Conservation (phyloP, 139 green algal genomes). For the Micractinium sp. region DNA sequence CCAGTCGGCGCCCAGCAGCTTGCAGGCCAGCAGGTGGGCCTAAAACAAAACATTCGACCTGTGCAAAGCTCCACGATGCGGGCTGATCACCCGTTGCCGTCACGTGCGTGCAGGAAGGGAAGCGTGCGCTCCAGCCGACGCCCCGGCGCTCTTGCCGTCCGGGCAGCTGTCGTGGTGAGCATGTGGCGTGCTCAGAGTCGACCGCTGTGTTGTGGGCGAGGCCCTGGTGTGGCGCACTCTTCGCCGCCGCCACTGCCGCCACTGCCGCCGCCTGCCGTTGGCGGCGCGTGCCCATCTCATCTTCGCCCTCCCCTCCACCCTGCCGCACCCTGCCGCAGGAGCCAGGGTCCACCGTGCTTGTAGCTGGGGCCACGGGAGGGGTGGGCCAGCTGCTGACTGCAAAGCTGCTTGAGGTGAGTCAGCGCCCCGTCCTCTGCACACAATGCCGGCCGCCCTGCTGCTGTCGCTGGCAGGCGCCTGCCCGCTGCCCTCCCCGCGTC, state of each 20-base stretch:
- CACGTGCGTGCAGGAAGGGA: background rate
- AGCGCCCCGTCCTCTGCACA: background rate
- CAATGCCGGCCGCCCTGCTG: background rate
- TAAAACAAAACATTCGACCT: background rate
- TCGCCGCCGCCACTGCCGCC: background rate
- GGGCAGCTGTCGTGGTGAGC: constrained; percentile 9
- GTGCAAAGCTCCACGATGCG: background rate
- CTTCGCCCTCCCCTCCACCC: background rate
- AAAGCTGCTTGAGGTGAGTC: constrained; percentile 83
- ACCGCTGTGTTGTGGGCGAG: background rate
- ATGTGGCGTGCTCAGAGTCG: background rate
- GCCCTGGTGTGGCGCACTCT: background rate
- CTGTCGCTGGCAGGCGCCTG: background rate
- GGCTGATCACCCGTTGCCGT: too few species aligned
- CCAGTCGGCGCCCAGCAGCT: background rate
- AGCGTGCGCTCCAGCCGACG: background rate
- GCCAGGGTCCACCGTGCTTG: constrained; percentile 65
- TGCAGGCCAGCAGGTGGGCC: background rate
- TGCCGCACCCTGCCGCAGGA: constrained; percentile 31
- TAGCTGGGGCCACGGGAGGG: constrained; percentile 81
- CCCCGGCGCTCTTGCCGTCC: background rate
- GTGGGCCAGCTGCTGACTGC: constrained; percentile 86
- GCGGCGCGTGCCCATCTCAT: background rate
- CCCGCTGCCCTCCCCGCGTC: background rate
- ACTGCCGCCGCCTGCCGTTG: background rate